Conservation (phyloP, 176 grass and related monocot genomes). For the Triticum monococcum region DNA sequence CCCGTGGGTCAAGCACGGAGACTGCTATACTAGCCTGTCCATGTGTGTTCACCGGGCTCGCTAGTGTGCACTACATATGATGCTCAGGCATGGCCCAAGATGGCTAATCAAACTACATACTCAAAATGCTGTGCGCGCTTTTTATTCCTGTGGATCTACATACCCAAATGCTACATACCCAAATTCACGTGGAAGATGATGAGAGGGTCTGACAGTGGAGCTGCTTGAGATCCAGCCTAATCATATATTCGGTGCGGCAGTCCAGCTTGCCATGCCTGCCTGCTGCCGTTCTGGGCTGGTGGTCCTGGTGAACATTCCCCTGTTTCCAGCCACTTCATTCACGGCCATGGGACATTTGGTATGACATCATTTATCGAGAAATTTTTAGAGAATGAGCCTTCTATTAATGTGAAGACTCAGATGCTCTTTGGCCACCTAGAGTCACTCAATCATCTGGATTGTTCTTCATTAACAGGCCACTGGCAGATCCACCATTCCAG, state of each 20-base stretch:
- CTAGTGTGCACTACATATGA: no score
- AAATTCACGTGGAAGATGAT: background rate
- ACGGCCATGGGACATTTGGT: constrained; percentile 18
- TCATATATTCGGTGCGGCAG: background rate
- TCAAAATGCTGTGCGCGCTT: no score
- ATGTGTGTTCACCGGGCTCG: no score
- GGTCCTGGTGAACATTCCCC: constrained; percentile 35
- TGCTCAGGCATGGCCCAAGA: no score
- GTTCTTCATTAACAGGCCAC: background rate
- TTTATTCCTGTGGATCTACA: no score
- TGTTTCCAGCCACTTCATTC: constrained; percentile 36
- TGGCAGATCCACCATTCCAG: background rate
- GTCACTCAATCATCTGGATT: background rate
- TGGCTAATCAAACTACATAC: no score
- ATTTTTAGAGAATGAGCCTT: constrained; percentile 23
- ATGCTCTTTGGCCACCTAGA: constrained; percentile 27
- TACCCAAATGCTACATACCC: no score
- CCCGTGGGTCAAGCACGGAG: no score
- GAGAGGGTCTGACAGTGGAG: background rate
- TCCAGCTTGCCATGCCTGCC: background rate
- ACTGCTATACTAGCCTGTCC: no score
- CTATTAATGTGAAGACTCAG: constrained; percentile 11
- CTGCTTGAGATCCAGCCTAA: background rate
- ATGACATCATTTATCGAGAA: constrained; percentile 26
- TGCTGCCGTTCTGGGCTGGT: background rate